Evolutionary conservation across 2,329 filamentous ascomycete genomes (phyloP).

Genomic region (Mycosphaerella arachidis): DNA sequence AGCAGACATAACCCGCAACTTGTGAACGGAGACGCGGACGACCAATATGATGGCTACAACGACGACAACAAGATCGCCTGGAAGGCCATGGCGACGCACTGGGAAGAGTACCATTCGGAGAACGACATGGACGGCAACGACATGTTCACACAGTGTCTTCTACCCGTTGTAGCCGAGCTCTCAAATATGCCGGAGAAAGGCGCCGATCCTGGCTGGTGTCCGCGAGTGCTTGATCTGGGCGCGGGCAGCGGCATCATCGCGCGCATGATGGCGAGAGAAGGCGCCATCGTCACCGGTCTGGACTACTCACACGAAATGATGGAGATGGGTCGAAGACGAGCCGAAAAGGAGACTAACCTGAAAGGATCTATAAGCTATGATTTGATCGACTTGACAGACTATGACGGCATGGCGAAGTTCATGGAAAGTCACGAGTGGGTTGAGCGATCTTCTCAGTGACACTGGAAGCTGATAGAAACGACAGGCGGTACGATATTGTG

Average conservation of each 20-base stretch:
- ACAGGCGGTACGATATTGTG: constrained; percentile 42
- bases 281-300: constrained; percentile 41
- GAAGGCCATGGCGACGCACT: constrained; percentile 41
- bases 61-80: constrained; percentile 30
- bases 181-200: constrained; percentile 35
- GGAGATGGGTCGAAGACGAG: constrained; percentile 31
- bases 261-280: constrained; percentile 40
- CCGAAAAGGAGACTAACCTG: constrained; percentile 11
- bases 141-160: constrained; percentile 43
- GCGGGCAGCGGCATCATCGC: constrained; percentile 49
- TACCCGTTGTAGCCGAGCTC: constrained; percentile 40
- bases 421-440: constrained; percentile 19
- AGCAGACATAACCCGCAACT: constrained; percentile 4
- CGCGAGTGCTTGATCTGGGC: constrained; percentile 45
- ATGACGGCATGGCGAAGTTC: constrained; percentile 31
- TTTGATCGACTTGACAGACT: constrained; percentile 39
- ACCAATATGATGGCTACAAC: constrained; percentile 2
- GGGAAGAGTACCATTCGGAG: constrained; percentile 33
- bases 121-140: constrained; percentile 37
- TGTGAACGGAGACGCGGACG: constrained; percentile 3
- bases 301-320: constrained; percentile 45
- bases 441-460: constrained; percentile 3
- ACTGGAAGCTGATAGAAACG: neutral
- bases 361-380: constrained; percentile 29
- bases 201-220: constrained; percentile 27